Evolutionary conservation across 139 green algal genomes (phyloP).

Genomic region (Tetraselmis chui): DNA sequence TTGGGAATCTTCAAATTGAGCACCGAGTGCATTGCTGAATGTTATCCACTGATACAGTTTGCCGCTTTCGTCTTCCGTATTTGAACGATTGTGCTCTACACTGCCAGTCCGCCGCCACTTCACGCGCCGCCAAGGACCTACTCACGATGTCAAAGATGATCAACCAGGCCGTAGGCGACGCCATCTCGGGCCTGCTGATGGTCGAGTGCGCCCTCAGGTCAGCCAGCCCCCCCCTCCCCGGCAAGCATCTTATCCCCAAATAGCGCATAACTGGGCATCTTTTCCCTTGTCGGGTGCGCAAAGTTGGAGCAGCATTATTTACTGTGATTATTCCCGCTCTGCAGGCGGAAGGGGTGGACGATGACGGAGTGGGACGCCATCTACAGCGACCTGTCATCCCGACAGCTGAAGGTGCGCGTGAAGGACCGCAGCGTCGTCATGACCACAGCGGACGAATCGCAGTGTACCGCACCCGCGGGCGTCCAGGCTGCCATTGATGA

Average conservation of each 20-base stretch:
- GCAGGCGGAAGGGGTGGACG: conserved; percentile 41
- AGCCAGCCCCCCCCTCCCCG: conserved; percentile 5
- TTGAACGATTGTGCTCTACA: too few species aligned
- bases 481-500: conserved; percentile 70
- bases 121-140: conserved; percentile 31
- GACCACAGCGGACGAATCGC: conserved; percentile 68
- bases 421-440: conserved; percentile 59
- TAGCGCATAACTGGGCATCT: too few species aligned
- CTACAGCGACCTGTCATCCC: conserved; percentile 83
- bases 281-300: too few species aligned
- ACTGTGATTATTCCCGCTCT: too few species aligned
- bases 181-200: conserved; percentile 77
- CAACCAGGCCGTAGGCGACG: conserved; percentile 93
- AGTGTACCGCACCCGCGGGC: conserved; percentile 43
- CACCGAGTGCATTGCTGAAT: too few species aligned
- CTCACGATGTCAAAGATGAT: conserved; percentile 60
- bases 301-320: too few species aligned
- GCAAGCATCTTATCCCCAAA: too few species aligned
- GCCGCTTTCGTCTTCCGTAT: too few species aligned
- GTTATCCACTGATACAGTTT: too few species aligned
- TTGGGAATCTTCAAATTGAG: too few species aligned
- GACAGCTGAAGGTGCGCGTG: conserved; percentile 77
- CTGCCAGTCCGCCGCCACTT: background rate
- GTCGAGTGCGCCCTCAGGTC: conserved; percentile 73
- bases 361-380: conserved; percentile 70